These are phyloP conservation scores for Aspergillus fructus DNA, from an alignment of 2,329 filamentous ascomycete genomes.

Conservation along the genomic window DNA sequence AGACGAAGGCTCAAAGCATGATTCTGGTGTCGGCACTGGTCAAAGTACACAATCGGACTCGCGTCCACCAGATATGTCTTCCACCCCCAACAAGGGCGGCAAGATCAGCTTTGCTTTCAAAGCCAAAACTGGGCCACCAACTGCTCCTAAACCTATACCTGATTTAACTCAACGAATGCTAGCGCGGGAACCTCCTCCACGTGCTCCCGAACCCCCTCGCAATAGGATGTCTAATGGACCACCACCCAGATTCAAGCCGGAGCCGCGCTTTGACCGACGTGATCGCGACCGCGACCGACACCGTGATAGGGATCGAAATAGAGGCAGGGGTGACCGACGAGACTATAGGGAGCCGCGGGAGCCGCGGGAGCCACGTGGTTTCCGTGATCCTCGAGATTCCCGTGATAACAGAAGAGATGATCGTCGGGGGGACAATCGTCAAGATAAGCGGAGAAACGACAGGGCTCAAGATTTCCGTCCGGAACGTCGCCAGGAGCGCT, in stretches of 20 bases:
- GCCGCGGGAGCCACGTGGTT: conserved; percentile 19
- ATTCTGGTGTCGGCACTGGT: conserved; percentile 34
- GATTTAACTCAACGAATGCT: conserved; percentile 51
- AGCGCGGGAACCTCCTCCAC: conserved; percentile 38
- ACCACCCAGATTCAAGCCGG: conserved; percentile 41
- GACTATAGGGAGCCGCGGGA: conserved; percentile 33
- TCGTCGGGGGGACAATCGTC: conserved; percentile 41
- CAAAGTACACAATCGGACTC: conserved; percentile 56
- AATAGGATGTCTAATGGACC: conserved; percentile 39
- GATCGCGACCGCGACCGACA: conserved; percentile 39
- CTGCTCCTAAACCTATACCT: conserved; percentile 52
- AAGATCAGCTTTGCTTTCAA: conserved; percentile 97
- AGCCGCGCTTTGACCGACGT: conserved; percentile 40
- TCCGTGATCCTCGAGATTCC: conserved; percentile 28
- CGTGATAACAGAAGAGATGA: conserved; percentile 38
- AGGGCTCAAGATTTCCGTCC: conserved; percentile 32
- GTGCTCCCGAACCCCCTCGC: conserved; percentile 35
- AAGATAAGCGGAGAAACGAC: conserved; percentile 40
- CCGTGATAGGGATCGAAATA: conserved; percentile 31
- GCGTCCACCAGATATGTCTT: conserved; percentile 55
- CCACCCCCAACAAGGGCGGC: conserved; percentile 54
- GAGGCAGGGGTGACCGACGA: conserved; percentile 35
- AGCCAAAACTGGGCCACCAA: conserved; percentile 63
- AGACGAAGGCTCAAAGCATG: conserved; percentile 56
- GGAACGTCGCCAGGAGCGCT: conserved; percentile 51